Evolutionary conservation across 1,284 basidiomycete genomes (phyloP).

Genomic region (Papiliotrema fonsecae): DNA sequence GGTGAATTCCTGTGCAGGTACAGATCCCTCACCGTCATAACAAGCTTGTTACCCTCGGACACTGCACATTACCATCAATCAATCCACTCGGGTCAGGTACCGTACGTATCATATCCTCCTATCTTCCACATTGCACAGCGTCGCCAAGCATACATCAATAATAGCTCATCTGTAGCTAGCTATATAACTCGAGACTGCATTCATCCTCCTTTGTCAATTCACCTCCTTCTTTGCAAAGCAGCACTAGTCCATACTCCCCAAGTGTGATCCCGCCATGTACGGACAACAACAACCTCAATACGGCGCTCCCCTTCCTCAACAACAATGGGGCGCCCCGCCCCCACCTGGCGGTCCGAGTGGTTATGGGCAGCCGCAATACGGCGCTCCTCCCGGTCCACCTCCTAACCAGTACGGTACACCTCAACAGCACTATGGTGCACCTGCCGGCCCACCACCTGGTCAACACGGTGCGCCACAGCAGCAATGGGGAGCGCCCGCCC

Average conservation of each 20-base stretch:
- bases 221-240: background rate
- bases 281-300: constrained; percentile 12
- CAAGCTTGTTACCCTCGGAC: too few relatives aligned
- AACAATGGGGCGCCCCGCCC: constrained; percentile 13
- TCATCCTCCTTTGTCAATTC: background rate
- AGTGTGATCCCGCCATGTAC: constrained; percentile 1
- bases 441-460: constrained; percentile 3
- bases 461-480: constrained; percentile 5
- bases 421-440: constrained; percentile 5
- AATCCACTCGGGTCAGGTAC: too few relatives aligned
- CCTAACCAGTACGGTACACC: constrained; percentile 21
- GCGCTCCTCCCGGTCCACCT: constrained; percentile 23
- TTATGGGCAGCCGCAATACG: constrained; percentile 16
- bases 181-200: too few relatives aligned
- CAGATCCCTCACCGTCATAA: too few relatives aligned
- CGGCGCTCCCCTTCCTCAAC: constrained; percentile 18
- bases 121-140: too few relatives aligned
- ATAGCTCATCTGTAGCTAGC: too few relatives aligned
- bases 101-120: too few relatives aligned
- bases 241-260: background rate
- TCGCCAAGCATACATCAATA: too few relatives aligned
- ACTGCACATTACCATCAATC: too few relatives aligned
- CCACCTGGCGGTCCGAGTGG: too few relatives aligned
- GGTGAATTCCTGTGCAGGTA: too few relatives aligned
- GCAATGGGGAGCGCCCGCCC: background rate